phyloP scores from a whole-genome alignment of 1,284 basidiomycete genomes.

The Ganoderma sinense region DNA sequence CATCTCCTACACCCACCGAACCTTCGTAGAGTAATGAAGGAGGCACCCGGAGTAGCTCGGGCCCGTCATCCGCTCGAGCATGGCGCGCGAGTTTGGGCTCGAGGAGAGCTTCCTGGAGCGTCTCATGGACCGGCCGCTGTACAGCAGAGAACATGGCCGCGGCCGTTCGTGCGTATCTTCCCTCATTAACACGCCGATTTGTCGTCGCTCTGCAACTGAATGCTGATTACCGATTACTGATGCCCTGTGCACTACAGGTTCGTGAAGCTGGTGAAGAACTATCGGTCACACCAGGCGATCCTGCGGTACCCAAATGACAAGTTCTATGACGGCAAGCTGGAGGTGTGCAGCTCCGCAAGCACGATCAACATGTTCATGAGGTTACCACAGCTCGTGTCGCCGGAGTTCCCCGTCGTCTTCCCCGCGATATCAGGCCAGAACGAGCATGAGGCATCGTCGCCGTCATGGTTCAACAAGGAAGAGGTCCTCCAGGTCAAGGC shows the following conservation, averaged over 20 bases:
- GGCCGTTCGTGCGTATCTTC: slow-evolving; percentile 50
- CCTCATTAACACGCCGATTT: too few relatives aligned
- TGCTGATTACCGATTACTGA: too few relatives aligned
- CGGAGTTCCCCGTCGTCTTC: slow-evolving; percentile 54
- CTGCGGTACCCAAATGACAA: slow-evolving; percentile 62
- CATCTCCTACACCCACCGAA: too few relatives aligned
- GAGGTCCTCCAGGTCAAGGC: slow-evolving; percentile 50
- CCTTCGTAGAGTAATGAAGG: too few relatives aligned
- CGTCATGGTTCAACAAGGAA: slow-evolving; percentile 55
- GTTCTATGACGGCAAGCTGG: slow-evolving; percentile 61
- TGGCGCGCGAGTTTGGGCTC: slow-evolving; percentile 55
- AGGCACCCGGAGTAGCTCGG: slow-evolving; percentile 67
- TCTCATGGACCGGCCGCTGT: slow-evolving; percentile 56
- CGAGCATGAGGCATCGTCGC: slow-evolving; percentile 48
- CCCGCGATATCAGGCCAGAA: slow-evolving; percentile 53
- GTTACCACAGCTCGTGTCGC: slow-evolving; percentile 43
- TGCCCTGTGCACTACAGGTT: slow-evolving; percentile 43
- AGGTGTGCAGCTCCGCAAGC: slow-evolving; percentile 47
- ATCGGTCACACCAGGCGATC: slow-evolving; percentile 63
- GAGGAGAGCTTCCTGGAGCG: slow-evolving; percentile 58
- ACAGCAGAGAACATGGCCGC: slow-evolving; percentile 42
- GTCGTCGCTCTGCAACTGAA: too few relatives aligned
- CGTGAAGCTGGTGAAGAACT: slow-evolving; percentile 62
- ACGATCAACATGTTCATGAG: slow-evolving; percentile 45
- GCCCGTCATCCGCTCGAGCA: slow-evolving; percentile 56